These are phyloP conservation scores for Phialophora tarda DNA, from an alignment of 2,329 filamentous ascomycete species.

Conservation along the genomic window DNA sequence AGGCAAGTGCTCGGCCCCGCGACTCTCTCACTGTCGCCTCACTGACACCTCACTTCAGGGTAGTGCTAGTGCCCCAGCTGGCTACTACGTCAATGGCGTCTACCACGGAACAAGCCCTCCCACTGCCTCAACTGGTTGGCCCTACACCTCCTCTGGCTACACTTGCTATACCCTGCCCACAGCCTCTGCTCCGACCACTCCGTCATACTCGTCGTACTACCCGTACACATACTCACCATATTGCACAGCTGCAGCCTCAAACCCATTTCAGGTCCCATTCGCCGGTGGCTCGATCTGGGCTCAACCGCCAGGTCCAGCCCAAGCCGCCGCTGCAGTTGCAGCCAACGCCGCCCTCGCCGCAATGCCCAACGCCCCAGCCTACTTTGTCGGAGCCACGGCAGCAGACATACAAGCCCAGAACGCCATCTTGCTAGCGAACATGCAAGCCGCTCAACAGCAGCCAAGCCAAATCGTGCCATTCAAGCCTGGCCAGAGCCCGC, in stretches of 20 bases:
- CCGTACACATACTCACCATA: conserved; percentile 35
- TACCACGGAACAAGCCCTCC: conserved; percentile 31
- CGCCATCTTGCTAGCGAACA: conserved; percentile 39
- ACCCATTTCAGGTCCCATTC: conserved; percentile 9
- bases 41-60: conserved; percentile 32
- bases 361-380: conserved; percentile 37
- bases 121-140: conserved; percentile 37
- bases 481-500: conserved; percentile 41
- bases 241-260: conserved; percentile 30
- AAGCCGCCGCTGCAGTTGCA: conserved; percentile 37
- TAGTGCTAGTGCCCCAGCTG: conserved; percentile 29
- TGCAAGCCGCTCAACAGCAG: conserved; percentile 32
- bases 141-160: conserved; percentile 36
- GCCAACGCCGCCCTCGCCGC: conserved; percentile 36
- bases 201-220: conserved; percentile 17
- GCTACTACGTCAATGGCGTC: conserved; percentile 37
- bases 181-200: conserved; percentile 27
- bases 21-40: background rate
- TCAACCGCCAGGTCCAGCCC: conserved; percentile 28
- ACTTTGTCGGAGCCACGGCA: conserved; percentile 37
- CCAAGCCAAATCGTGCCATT: conserved; percentile 43
- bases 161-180: conserved; percentile 33
- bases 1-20: conserved; percentile 20
- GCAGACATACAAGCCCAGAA: conserved; percentile 44
- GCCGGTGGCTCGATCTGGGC: conserved; percentile 22